Evolutionary conservation across 75 land plant genomes (phyloP).

Genomic region (Isoetes taiwanensis): DNA sequence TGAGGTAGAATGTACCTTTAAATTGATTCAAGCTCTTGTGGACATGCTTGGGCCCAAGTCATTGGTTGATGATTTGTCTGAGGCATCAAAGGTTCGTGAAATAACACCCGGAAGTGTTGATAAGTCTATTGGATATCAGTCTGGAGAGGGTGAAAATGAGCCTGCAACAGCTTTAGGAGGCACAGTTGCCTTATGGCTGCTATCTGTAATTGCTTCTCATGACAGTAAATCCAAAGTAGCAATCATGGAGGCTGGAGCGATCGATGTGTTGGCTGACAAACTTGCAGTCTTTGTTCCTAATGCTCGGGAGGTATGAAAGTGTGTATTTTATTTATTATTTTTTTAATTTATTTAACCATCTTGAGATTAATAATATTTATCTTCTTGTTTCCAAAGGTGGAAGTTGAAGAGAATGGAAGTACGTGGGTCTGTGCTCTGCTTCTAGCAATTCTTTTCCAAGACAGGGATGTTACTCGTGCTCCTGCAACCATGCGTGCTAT

Average conservation of each 20-base stretch:
- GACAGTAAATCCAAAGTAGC: not conserved
- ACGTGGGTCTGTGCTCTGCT: constrained; percentile 1
- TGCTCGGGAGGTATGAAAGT: not conserved
- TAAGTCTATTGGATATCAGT: too few relatives aligned
- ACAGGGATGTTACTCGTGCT: not conserved
- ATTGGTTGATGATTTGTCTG: not conserved
- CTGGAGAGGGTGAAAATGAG: not conserved
- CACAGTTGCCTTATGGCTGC: not conserved
- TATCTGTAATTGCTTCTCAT: constrained; percentile 2
- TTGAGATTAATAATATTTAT: too few relatives aligned
- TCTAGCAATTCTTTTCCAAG: constrained; percentile 1
- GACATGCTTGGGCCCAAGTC: not conserved
- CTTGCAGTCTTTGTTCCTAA: constrained; percentile 1
- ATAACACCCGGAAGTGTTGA: too few relatives aligned
- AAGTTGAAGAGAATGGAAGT: not conserved
- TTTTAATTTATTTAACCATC: too few relatives aligned
- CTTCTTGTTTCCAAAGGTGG: too few relatives aligned
- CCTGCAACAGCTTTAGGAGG: not conserved
- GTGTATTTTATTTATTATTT: not conserved
- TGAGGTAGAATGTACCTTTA: not conserved
- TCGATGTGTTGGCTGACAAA: constrained; percentile 1
- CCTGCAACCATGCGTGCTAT: not conserved
- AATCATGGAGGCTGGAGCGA: constrained; percentile 5
- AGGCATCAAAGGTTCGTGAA: not conserved
- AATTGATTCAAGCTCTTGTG: not conserved